These are phyloP conservation scores for Fusarium sacchari DNA, from an alignment of 2,329 filamentous ascomycete genomes.

Conservation along the genomic window DNA sequence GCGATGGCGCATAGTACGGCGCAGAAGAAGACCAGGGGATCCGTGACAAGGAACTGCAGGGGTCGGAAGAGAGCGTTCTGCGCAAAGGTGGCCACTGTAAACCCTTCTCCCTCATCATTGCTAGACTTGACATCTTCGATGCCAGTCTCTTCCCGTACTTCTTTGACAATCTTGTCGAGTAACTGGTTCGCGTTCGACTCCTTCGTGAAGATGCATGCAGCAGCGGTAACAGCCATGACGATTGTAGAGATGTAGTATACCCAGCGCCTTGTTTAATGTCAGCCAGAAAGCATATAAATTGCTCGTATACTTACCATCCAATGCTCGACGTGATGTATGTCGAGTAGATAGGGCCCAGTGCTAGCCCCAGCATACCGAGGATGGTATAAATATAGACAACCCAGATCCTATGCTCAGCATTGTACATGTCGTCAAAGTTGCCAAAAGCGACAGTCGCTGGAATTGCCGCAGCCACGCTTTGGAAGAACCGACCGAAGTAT, in stretches of 20 bases:
- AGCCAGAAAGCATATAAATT: neutral
- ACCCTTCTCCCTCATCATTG: neutral
- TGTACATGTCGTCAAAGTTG: neutral
- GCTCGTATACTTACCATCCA: neutral
- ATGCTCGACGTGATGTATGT: slow-evolving; percentile 5
- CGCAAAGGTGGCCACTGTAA: neutral
- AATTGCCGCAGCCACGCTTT: neutral
- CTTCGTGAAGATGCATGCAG: slow-evolving; percentile 1
- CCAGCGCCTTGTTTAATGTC: neutral
- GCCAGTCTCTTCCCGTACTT: neutral
- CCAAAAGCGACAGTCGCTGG: neutral
- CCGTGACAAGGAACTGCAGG: slow-evolving; percentile 2
- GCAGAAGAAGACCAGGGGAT: slow-evolving; percentile 6
- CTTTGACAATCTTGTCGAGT: neutral
- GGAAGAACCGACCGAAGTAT: neutral
- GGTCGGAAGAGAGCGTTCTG: slow-evolving; percentile 6
- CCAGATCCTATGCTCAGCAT: slow-evolving; percentile 5
- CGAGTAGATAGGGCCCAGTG: neutral
- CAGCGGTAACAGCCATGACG: neutral
- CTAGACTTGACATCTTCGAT: neutral
- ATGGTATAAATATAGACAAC: slow-evolving; percentile 9
- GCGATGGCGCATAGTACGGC: slow-evolving; percentile 6
- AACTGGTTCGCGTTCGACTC: slow-evolving; percentile 10
- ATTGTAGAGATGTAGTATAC: slow-evolving; percentile 12
- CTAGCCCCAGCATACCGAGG: slow-evolving; percentile 5